These are phyloP conservation scores for Apophysomyces ossiformis DNA, from an alignment of 371 early-diverging fungal species.

Conservation along the genomic window DNA sequence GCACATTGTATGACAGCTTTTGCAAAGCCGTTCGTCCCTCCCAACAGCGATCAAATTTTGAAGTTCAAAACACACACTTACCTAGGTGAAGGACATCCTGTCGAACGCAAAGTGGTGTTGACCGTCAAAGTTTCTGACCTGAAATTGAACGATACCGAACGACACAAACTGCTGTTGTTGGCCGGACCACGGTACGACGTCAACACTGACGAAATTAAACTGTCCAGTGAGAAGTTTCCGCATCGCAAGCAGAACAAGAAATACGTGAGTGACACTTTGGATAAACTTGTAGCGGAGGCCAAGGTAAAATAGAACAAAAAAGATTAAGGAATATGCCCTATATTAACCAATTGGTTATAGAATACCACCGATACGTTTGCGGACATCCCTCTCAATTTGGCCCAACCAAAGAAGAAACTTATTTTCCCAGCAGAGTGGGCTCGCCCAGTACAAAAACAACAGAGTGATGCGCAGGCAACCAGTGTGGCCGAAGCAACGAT, in stretches of 20 bases:
- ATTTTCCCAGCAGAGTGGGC: slow-evolving; percentile 72
- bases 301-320: slow-evolving; percentile 41
- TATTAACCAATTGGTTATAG: slow-evolving; percentile 18
- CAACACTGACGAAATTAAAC: slow-evolving; percentile 52
- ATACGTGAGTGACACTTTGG: slow-evolving; percentile 63
- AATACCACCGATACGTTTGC: slow-evolving; percentile 57
- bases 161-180: slow-evolving; percentile 66
- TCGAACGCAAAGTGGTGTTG: slow-evolving; percentile 63
- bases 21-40: slow-evolving; percentile 65
- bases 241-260: slow-evolving; percentile 72
- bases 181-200: slow-evolving; percentile 67
- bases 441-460: slow-evolving; percentile 30
- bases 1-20: slow-evolving; percentile 39
- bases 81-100: slow-evolving; percentile 67
- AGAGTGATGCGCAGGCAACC: slow-evolving; percentile 1
- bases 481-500: not conserved
- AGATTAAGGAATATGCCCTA: not conserved
- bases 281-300: slow-evolving; percentile 58
- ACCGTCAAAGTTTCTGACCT: slow-evolving; percentile 59
- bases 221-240: slow-evolving; percentile 68
- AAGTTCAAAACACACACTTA: slow-evolving; percentile 63
- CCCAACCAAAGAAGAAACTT: slow-evolving; percentile 60
- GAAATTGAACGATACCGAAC: slow-evolving; percentile 48
- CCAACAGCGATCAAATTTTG: slow-evolving; percentile 54
- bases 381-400: slow-evolving; percentile 65